Base-by-base conservation (phyloP, 2,329 filamentous ascomycete species). In the Sclerotinia subarctica region DNA sequence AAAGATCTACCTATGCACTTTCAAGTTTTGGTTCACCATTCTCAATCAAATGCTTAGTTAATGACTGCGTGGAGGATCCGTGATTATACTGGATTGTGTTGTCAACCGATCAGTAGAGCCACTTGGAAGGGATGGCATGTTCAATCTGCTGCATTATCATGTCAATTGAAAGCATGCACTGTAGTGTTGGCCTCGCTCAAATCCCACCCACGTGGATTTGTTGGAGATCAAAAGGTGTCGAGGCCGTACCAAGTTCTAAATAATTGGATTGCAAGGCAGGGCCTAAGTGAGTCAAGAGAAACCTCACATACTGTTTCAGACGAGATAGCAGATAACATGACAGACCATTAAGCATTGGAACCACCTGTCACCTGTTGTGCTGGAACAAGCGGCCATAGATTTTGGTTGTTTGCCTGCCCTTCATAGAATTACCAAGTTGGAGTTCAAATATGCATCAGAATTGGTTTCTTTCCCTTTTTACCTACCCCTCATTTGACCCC, bases 191-290 rank as follows among this genome's bases (percentile, higher is more conserved):
- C 57, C 57, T 35, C 3, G 11, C n/a, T 47, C 24, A n/a, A 17
- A n/a, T 17, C 26, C n/a, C 19, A 32, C 26, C 19, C 47, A 60
- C 44, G 57, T 60, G 57, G 57, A 60, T 47, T 47, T 60, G 57
- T 6, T 35, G 19, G 21, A n/a, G 26, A 15, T 32, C 42, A 21
- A 44, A 56, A 13, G 8, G 19, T 13, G 53, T 13, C 6, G 29
- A 21, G 21, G 53, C 53, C 17, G 19, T n/a, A 21, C 26, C n/a
- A 38, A 21, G 35, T 44, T 58, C 13, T 24, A 3, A 7, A 58
- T 15, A 2, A 10, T 26, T 58, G 35, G 21, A 44, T 58, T 42
- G 5, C 56, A 29, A 11, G 15, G 13, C n/a, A 7, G 15, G 4
- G 44, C 19, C 35, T 44, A 13, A n/a, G 19, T 24, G 7, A 42